A percentile compares a stretch with the other conserved stretches of the same genome.
These are phyloP conservation scores for Mycogone perniciosa DNA, from an alignment of 2,329 filamentous ascomycete genomes.

Conservation along the genomic window DNA sequence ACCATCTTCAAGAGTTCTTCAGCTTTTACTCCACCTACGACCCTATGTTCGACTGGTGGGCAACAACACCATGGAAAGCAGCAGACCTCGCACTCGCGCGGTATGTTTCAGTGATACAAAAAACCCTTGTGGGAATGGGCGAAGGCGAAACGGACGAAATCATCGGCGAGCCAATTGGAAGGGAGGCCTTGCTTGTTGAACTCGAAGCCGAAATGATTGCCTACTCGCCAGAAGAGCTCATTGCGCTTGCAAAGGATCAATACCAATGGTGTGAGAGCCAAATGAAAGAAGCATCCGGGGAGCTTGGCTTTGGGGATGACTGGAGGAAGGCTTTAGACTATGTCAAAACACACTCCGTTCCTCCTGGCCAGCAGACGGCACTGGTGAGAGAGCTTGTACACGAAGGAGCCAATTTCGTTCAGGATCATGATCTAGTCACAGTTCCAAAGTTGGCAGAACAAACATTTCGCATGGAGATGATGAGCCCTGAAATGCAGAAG, in stretches of 20 bases:
- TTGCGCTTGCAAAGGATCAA: constrained; percentile 43
- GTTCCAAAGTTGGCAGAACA: constrained; percentile 48
- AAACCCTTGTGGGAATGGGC: constrained; percentile 38
- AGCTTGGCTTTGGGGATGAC: constrained; percentile 41
- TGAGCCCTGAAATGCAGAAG: constrained; percentile 45
- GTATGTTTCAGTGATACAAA: constrained; percentile 32
- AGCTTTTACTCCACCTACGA: constrained; percentile 50
- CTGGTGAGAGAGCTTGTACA: constrained; percentile 45
- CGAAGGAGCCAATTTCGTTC: constrained; percentile 48
- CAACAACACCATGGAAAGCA: constrained; percentile 35
- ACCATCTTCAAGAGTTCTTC: constrained; percentile 40
- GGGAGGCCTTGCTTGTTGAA: constrained; percentile 43
- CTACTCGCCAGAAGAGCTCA: constrained; percentile 51
- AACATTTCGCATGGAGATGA: constrained; percentile 52
- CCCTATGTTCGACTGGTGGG: constrained; percentile 53
- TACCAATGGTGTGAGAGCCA: constrained; percentile 51
- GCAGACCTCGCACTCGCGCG: constrained; percentile 31
- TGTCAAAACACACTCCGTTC: constrained; percentile 49
- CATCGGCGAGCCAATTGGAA: constrained; percentile 51
- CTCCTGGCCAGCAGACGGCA: constrained; percentile 46
- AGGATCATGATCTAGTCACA: constrained; percentile 47
- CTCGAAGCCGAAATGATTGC: constrained; percentile 52
- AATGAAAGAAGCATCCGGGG: constrained; percentile 44
- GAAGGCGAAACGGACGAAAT: constrained; percentile 42
- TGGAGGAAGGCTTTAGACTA: constrained; percentile 50